These are phyloP conservation scores for Hirschfeldia incana DNA, from an alignment of 345 rosid species.

Conservation along the genomic window DNA sequence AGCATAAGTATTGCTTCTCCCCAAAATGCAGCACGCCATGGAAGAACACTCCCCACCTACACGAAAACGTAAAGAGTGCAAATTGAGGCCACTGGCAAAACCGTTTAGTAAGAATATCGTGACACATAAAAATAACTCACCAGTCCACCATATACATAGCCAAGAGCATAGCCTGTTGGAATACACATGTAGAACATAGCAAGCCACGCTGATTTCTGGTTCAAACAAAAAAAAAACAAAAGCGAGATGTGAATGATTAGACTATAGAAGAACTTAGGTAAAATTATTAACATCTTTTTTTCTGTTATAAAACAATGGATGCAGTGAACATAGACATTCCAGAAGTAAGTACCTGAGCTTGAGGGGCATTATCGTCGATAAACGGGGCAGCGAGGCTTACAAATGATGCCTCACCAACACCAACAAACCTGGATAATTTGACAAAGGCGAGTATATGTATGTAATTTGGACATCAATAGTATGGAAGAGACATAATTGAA, in stretches of 20 bases:
- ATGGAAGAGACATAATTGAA: slow-evolving; percentile 2
- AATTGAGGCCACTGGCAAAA: background rate
- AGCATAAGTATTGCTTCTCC: slow-evolving; percentile 93
- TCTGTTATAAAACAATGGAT: background rate
- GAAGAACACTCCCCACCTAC: slow-evolving; percentile 69
- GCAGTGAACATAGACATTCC: background rate
- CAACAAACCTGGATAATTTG: slow-evolving; percentile 72
- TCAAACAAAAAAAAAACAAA: slow-evolving; percentile 24
- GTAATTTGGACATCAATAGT: background rate
- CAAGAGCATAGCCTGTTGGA: slow-evolving; percentile 87
- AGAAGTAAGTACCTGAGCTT: slow-evolving; percentile 55
- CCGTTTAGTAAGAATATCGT: background rate
- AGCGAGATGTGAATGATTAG: slow-evolving; percentile 5
- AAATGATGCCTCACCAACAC: slow-evolving; percentile 98
- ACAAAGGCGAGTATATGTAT: background rate
- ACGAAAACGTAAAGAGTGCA: background rate
- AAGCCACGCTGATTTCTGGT: slow-evolving; percentile 90
- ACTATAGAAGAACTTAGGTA: background rate
- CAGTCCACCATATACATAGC: slow-evolving; percentile 88
- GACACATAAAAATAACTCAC: slow-evolving; percentile 46
- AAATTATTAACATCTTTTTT: background rate
- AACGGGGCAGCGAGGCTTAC: slow-evolving; percentile 97
- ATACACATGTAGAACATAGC: slow-evolving; percentile 94
- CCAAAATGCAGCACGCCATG: slow-evolving; percentile 89
- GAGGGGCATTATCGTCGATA: slow-evolving; percentile 95